Percentiles rank a stretch among this genome's conserved stretches.
These are phyloP conservation scores for Plantago coronopus DNA, from an alignment of 305 asterid species.

Conservation along the genomic window DNA sequence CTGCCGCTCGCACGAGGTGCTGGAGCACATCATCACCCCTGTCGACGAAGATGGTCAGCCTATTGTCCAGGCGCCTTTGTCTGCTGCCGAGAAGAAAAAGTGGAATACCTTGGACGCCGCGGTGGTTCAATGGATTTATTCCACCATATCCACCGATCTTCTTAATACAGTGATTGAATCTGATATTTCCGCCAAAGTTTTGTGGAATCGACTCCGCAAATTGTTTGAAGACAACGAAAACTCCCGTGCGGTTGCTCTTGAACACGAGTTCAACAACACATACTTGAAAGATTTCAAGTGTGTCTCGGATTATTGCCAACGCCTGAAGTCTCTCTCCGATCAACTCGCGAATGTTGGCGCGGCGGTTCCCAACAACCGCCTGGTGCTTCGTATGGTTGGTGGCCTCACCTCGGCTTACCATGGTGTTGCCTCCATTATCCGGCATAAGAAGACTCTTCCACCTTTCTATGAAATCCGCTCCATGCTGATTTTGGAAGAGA, in stretches of 20 bases:
- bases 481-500: no score
- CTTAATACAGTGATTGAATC: conserved; percentile 3
- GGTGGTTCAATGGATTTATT: neutral
- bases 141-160: conserved; percentile 10
- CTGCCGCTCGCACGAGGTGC: neutral
- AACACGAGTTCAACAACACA: neutral
- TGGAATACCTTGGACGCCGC: neutral
- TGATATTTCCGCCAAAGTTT: neutral
- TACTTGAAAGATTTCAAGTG: neutral
- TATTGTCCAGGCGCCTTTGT: no score
- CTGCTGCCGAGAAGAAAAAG: no score
- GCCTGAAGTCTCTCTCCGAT: neutral
- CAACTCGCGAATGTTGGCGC: conserved; percentile 8
- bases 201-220: neutral
- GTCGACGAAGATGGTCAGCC: no score
- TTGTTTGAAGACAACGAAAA: conserved; percentile 2
- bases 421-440: no score
- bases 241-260: neutral
- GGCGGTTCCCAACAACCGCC: neutral
- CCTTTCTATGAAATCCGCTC: no score
- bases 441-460: no score
- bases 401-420: no score
- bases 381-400: no score
- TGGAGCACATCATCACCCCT: neutral
- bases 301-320: neutral